Evolutionary conservation across 306 rosid species (phyloP).

Genomic region (Ormosia semicastrata): DNA sequence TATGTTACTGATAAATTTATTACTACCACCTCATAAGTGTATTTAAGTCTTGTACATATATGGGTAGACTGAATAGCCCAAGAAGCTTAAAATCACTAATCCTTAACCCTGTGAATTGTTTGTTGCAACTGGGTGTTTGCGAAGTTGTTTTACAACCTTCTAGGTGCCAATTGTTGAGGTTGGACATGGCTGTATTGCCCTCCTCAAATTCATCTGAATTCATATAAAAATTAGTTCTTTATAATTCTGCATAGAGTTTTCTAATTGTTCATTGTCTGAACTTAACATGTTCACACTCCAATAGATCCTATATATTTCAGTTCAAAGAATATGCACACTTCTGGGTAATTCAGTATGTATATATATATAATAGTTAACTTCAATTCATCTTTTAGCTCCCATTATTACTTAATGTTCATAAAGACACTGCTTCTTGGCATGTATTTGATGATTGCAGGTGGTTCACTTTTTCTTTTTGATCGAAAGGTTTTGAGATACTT

Average conservation of each 20-base stretch:
- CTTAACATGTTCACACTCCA: background rate
- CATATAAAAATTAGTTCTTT: background rate
- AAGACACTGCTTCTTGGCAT: conserved; percentile 27
- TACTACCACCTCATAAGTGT: background rate
- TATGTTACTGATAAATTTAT: conserved; percentile 15
- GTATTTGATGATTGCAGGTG: conserved; percentile 57
- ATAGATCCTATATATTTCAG: background rate
- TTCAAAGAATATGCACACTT: conserved; percentile 14
- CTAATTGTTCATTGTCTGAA: background rate
- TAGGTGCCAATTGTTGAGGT: conserved; percentile 15
- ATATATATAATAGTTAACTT: background rate
- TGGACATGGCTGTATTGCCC: conserved; percentile 3
- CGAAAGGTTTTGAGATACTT: conserved; percentile 86
- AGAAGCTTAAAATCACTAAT: background rate
- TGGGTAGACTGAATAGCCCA: background rate
- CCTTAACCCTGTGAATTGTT: background rate
- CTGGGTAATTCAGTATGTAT: conserved; percentile 27
- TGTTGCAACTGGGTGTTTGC: conserved; percentile 46
- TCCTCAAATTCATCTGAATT: background rate
- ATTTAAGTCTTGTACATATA: background rate
- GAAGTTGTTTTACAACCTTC: conserved; percentile 16
- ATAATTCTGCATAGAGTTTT: background rate
- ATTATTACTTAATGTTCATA: conserved; percentile 22
- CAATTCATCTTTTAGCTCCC: background rate
- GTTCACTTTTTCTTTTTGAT: conserved; percentile 87